Conservation (phyloP, 345 rosid species). For the Eucalyptus cladocalyx region DNA sequence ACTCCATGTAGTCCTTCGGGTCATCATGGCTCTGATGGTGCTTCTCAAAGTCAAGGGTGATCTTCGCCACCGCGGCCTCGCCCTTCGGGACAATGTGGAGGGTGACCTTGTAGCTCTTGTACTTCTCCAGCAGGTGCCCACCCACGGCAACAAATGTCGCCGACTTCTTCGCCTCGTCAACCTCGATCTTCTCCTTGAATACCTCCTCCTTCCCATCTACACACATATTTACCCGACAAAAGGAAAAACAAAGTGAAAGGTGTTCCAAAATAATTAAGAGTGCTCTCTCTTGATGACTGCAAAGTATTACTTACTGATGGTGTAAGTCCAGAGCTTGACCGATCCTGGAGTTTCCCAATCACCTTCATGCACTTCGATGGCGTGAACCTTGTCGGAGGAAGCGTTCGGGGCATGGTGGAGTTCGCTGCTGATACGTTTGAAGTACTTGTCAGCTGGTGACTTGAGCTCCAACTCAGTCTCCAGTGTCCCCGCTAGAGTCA, state of each 20-base stretch:
- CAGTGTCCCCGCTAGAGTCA: constrained; percentile 1
- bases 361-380: constrained; percentile 12
- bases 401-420: background rate
- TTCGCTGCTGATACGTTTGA: background rate
- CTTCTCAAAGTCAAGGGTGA: background rate
- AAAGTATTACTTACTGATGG: background rate
- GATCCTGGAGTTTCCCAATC: constrained; percentile 14
- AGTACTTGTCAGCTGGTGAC: background rate
- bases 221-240: background rate
- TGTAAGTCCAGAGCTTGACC: constrained; percentile 9
- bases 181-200: constrained; percentile 10
- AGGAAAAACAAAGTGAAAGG: background rate
- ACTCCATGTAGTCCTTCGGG: background rate
- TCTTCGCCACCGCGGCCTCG: background rate
- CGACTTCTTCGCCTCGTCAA: constrained; percentile 6
- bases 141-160: background rate
- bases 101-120: constrained; percentile 3
- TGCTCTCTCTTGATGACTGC: background rate
- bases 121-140: constrained; percentile 10
- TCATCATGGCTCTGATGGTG: background rate
- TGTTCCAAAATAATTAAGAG: background rate
- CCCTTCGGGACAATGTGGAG: background rate
- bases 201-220: constrained; percentile 1
- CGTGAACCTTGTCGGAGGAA: background rate
- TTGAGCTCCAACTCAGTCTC: constrained; percentile 14